Conservation (phyloP, 345 rosid species). For the thale cress (Arabidopsis thaliana) region DNA sequence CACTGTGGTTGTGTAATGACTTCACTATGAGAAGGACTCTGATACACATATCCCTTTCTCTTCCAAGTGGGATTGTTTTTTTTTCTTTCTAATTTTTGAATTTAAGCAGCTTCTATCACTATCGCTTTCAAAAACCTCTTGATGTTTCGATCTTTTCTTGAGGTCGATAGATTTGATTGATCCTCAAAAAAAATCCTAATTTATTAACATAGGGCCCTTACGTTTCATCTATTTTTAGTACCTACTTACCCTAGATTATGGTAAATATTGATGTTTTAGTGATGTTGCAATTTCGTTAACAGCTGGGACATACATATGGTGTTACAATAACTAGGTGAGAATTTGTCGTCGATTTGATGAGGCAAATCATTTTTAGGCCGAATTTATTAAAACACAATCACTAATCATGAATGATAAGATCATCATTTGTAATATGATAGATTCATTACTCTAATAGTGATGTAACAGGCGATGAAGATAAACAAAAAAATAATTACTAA, state of each 20-base stretch:
- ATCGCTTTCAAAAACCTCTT: slow-evolving; percentile 29
- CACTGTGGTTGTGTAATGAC: slow-evolving; percentile 33
- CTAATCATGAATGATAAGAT: too few species aligned
- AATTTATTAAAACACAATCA: too few species aligned
- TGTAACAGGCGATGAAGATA: too few species aligned
- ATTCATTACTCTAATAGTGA: too few species aligned
- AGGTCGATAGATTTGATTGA: slow-evolving; percentile 30
- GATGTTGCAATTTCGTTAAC: too few species aligned
- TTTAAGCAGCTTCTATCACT: slow-evolving; percentile 26
- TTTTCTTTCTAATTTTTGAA: slow-evolving; percentile 26
- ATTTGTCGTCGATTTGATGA: too few species aligned
- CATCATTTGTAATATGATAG: too few species aligned
- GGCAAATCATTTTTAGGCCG: too few species aligned
- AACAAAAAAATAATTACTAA: too few species aligned
- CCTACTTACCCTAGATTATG: background rate
- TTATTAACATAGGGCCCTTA: background rate
- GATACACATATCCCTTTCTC: slow-evolving; percentile 26
- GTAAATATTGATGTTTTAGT: background rate
- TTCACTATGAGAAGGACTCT: slow-evolving; percentile 29
- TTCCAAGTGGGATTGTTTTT: slow-evolving; percentile 27
- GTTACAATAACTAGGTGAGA: too few species aligned
- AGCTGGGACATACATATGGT: too few species aligned
- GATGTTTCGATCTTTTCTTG: slow-evolving; percentile 33
- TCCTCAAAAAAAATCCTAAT: slow-evolving; percentile 11
- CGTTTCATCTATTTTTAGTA: background rate